These are phyloP conservation scores for Pseudopithomyces chartarum DNA, from an alignment of 2,329 filamentous ascomycete genomes.

Conservation along the genomic window DNA sequence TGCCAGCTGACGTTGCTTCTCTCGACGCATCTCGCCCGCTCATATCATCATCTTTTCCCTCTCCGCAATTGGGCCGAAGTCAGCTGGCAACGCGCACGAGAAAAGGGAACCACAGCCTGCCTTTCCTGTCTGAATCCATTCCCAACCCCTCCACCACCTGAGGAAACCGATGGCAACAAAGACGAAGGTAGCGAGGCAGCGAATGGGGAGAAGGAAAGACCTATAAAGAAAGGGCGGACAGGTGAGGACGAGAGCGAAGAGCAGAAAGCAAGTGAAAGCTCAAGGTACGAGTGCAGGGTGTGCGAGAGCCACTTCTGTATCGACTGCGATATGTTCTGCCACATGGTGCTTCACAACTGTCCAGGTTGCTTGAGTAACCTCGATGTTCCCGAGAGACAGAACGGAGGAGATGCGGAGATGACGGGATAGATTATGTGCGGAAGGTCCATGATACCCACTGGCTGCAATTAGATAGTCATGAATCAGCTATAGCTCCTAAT, in stretches of 20 bases:
- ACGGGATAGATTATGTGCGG: conserved; percentile 9
- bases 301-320: conserved; percentile 95
- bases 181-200: conserved; percentile 16
- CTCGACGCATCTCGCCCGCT: conserved; percentile 65
- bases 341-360: conserved; percentile 94
- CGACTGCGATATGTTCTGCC: conserved; percentile 94
- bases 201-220: conserved; percentile 17
- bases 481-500: no score
- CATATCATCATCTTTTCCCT: conserved; percentile 48
- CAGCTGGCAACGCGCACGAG: conserved; percentile 72
- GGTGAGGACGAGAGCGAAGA: conserved; percentile 40
- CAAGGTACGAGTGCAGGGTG: conserved; percentile 85
- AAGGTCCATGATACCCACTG: neutral
- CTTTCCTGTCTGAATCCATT: conserved; percentile 79
- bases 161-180: conserved; percentile 8
- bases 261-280: conserved; percentile 72
- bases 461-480: no score
- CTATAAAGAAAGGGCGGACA: conserved; percentile 2
- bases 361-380: conserved; percentile 73
- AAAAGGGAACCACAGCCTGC: conserved; percentile 61
- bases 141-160: conserved; percentile 50
- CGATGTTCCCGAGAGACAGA: conserved; percentile 19
- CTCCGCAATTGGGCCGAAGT: conserved; percentile 90
- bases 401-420: conserved; percentile 36
- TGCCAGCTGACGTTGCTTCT: conserved; percentile 92